Evolutionary conservation across 768 basidiomycete genomes (phyloP).

Genomic region (Mycena amicta): DNA sequence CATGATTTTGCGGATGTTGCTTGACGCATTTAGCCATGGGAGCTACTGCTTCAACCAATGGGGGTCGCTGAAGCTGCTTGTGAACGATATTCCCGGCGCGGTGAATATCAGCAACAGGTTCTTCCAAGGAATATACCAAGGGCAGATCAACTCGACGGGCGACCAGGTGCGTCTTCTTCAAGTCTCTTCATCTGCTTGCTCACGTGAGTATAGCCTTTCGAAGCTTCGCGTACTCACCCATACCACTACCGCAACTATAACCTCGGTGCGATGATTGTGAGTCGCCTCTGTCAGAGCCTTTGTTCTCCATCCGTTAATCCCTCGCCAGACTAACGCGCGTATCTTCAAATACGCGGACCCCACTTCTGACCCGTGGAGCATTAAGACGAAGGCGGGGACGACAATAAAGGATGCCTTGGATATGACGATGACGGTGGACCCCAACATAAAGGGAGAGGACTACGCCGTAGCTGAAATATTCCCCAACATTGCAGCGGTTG

Average conservation of each 20-base stretch:
- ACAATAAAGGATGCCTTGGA: slow-evolving; percentile 57
- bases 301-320: neutral
- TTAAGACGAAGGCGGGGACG: slow-evolving; percentile 45
- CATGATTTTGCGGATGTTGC: neutral
- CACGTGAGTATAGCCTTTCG: slow-evolving; percentile 48
- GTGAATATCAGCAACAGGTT: slow-evolving; percentile 48
- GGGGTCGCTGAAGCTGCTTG: slow-evolving; percentile 56
- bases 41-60: slow-evolving; percentile 65
- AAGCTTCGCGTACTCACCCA: slow-evolving; percentile 60
- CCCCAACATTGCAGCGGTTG: slow-evolving; percentile 60
- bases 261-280: slow-evolving; percentile 67
- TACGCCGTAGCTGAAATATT: slow-evolving; percentile 52
- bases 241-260: slow-evolving; percentile 75
- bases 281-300: slow-evolving; percentile 23
- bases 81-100: slow-evolving; percentile 54
- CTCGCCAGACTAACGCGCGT: slow-evolving; percentile 55
- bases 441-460: slow-evolving; percentile 34
- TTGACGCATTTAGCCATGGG: slow-evolving; percentile 50
- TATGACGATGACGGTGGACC: slow-evolving; percentile 51
- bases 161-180: slow-evolving; percentile 55
- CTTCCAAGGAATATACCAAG: slow-evolving; percentile 51
- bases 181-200: slow-evolving; percentile 39
- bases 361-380: slow-evolving; percentile 47
- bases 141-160: slow-evolving; percentile 57
- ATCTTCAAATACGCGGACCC: slow-evolving; percentile 50